Base-by-base conservation (phyloP, 139 green algal species). In the Haematococcus lacustris region DNA sequence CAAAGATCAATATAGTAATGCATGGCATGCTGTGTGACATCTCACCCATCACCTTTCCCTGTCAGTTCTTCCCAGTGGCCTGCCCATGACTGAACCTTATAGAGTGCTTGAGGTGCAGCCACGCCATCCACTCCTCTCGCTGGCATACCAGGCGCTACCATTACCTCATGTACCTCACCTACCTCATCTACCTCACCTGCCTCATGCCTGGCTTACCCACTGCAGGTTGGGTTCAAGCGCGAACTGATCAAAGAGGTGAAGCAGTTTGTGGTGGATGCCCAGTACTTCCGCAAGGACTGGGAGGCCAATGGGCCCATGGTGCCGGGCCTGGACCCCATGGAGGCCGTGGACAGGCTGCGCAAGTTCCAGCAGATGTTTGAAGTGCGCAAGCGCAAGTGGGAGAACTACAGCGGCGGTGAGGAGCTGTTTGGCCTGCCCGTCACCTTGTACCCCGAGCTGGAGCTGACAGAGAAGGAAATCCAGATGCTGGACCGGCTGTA, bases 351-450 rank as follows among this genome's bases (percentile, higher is more conserved):
- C 69, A 78, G 91, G 47, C 87, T 98, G 53, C 87, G 90, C 51
- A 95, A 96, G 82, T 98, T 95, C 85, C 88, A 97, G 85, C 85
- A 91, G 73, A 86, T 93, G 85, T 96, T 97, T 71, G 92, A 95
- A 75, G 87, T 91, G 43, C 90, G 90, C 74, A 96, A 96, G 85
- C 87, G 87, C 78, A 97, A 96, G 83, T 97, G 92, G 93, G 88
- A 93, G 74, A 92, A 88, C 83, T 96, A 93, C 80, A 80, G 53
- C 37, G 83, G 61, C 38, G 93, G 93, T 17, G 91, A 98, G 82
- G 90, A 95, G 83, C 86, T 98, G 50, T 98, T 97, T 83, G 93
- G 93, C 17, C 84, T 97, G 60, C 79, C 83, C 9, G 84, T 96
- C 9, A 97, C 93, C 3, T 76, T 86, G 71, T 96, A 95, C 75